These are phyloP conservation scores for Yamadazyma atlantica DNA, from an alignment of 1,139 yeast species.

Conservation along the genomic window DNA sequence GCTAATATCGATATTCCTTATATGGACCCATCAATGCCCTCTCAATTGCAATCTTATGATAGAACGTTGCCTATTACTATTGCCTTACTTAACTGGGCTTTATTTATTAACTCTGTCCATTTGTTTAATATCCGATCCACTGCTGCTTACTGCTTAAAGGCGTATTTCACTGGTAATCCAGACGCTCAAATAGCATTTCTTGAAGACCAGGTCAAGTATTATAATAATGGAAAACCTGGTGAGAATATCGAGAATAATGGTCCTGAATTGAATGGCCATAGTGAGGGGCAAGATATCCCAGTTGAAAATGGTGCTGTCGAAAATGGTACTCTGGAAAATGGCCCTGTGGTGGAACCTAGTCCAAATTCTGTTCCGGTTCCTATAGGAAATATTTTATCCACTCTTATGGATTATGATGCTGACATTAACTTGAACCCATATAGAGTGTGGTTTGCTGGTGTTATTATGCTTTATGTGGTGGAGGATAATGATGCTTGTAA, in stretches of 20 bases:
- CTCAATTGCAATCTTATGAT: constrained; percentile 35
- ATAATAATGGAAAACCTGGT: constrained; percentile 14
- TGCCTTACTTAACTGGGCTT: constrained; percentile 80
- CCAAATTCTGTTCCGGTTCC: constrained; percentile 22
- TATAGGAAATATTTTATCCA: constrained; percentile 58
- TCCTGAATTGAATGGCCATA: background rate
- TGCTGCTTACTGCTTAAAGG: constrained; percentile 62
- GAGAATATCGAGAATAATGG: background rate
- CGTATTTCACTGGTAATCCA: constrained; percentile 65
- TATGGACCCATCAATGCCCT: constrained; percentile 76
- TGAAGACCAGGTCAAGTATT: constrained; percentile 59
- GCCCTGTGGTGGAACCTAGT: background rate
- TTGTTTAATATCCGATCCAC: constrained; percentile 78
- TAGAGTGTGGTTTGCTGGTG: constrained; percentile 81
- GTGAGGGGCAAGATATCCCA: background rate
- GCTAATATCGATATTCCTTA: constrained; percentile 88
- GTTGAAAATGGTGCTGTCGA: background rate
- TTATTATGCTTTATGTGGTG: constrained; percentile 62
- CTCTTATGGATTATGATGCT: constrained; percentile 76
- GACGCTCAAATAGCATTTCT: constrained; percentile 65
- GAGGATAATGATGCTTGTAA: constrained; percentile 55
- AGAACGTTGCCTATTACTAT: constrained; percentile 61
- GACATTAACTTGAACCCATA: constrained; percentile 81
- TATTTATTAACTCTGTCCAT: constrained; percentile 78
- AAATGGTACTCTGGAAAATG: background rate